Evolutionary conservation across 139 green algal species (phyloP).

Genomic region (Picochlorum sp.): DNA sequence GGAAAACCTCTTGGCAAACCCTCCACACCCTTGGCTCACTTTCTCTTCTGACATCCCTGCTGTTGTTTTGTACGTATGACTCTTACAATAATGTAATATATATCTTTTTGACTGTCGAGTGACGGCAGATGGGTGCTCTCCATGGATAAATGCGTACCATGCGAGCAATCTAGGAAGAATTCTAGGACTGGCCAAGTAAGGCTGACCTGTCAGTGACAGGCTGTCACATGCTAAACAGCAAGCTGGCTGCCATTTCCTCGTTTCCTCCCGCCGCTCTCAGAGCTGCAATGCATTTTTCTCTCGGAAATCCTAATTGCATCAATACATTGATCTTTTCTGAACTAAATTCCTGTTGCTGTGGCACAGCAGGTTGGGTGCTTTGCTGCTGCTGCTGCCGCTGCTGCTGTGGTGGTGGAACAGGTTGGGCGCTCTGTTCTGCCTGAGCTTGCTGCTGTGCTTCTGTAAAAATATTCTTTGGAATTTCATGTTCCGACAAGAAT

Average conservation of each 20-base stretch:
- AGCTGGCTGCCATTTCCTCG: slow-evolving; percentile 56
- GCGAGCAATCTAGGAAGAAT: too few species aligned
- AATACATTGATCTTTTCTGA: slow-evolving; percentile 49
- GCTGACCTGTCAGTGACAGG: not conserved
- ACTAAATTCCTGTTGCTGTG: slow-evolving; percentile 1
- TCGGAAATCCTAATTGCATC: slow-evolving; percentile 50
- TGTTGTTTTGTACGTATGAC: not conserved
- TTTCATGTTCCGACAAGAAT: slow-evolving; percentile 67
- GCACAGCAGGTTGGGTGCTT: slow-evolving; percentile 3
- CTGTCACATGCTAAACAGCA: slow-evolving; percentile 50
- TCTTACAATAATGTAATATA: too few species aligned
- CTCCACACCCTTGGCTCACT: slow-evolving; percentile 6
- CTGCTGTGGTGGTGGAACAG: not conserved
- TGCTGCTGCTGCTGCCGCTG: not conserved
- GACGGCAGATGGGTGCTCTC: too few species aligned
- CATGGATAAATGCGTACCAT: too few species aligned
- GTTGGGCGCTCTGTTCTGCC: not conserved
- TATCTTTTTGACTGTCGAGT: too few species aligned
- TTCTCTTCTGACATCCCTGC: not conserved
- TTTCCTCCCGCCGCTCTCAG: slow-evolving; percentile 51
- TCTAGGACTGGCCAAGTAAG: too few species aligned
- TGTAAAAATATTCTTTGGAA: slow-evolving; percentile 13
- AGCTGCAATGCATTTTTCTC: slow-evolving; percentile 40
- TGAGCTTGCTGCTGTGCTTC: not conserved
- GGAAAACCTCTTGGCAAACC: slow-evolving; percentile 19